Evolutionary conservation across 805 yeast species (phyloP).

Genomic region (Ogataea methylovora): DNA sequence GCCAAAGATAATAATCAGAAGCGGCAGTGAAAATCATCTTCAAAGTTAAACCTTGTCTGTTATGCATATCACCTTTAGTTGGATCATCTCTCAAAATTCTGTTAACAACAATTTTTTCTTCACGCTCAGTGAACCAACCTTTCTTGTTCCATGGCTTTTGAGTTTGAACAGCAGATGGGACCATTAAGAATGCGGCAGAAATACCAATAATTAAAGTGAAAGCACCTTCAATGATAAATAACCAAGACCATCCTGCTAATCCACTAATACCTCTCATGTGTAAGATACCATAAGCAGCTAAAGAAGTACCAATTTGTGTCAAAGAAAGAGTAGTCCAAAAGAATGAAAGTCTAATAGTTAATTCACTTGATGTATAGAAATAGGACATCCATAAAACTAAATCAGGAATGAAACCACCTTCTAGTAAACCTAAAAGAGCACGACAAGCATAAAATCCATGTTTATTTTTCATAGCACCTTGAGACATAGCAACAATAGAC

Average conservation of each 20-base stretch:
- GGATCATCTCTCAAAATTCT: slow-evolving; percentile 59
- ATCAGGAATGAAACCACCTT: slow-evolving; percentile 69
- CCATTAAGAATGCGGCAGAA: slow-evolving; percentile 22
- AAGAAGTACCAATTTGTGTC: slow-evolving; percentile 37
- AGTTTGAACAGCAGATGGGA: slow-evolving; percentile 27
- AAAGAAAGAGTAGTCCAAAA: slow-evolving; percentile 52
- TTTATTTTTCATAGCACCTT: slow-evolving; percentile 33
- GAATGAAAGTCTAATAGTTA: slow-evolving; percentile 48
- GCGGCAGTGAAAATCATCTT: slow-evolving; percentile 32
- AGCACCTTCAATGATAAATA: slow-evolving; percentile 57
- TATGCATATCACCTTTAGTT: slow-evolving; percentile 55
- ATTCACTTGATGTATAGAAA: slow-evolving; percentile 53
- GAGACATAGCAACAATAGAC: slow-evolving; percentile 43
- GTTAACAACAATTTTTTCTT: slow-evolving; percentile 51
- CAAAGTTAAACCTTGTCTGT: slow-evolving; percentile 43
- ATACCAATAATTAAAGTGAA: slow-evolving; percentile 48
- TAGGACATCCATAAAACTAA: slow-evolving; percentile 56
- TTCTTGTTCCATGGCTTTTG: slow-evolving; percentile 18
- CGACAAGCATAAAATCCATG: slow-evolving; percentile 41
- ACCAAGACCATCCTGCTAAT: slow-evolving; percentile 56
- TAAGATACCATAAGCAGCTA: slow-evolving; percentile 44
- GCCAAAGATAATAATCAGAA: slow-evolving; percentile 47
- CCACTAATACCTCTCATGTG: slow-evolving; percentile 38
- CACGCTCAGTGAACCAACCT: slow-evolving; percentile 42
- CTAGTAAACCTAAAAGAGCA: slow-evolving; percentile 46